Evolutionary conservation across 1,284 basidiomycete genomes (phyloP).

Genomic region (Ceratobasidium papillatum): DNA sequence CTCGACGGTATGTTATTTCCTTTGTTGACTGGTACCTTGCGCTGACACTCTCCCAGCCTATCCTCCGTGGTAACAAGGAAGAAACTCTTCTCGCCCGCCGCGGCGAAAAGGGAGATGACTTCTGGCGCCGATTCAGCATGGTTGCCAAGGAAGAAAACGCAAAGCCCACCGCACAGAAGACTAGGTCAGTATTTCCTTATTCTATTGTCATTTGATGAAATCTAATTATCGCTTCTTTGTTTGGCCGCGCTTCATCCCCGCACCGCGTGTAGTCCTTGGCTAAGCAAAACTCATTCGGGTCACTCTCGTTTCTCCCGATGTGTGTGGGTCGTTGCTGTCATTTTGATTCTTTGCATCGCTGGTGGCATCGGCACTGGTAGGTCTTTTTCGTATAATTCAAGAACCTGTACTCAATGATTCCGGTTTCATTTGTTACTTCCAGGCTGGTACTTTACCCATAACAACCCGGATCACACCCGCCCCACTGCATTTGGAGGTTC

Average conservation of each 20-base stretch:
- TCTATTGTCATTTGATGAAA: conserved; percentile 31
- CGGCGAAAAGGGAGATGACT: conserved; percentile 78
- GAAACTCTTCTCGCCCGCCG: conserved; percentile 68
- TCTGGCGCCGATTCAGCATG: conserved; percentile 85
- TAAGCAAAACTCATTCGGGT: conserved; percentile 66
- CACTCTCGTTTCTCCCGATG: conserved; percentile 64
- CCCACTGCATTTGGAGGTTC: conserved; percentile 74
- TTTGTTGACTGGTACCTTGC: background rate
- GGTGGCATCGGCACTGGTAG: conserved; percentile 64
- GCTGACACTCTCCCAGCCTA: conserved; percentile 51
- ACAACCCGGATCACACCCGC: conserved; percentile 56
- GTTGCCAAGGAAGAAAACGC: conserved; percentile 71
- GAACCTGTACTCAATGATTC: background rate
- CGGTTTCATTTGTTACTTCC: background rate
- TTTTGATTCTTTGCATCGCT: conserved; percentile 65
- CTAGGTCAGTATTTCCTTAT: conserved; percentile 57
- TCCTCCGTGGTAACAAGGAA: conserved; percentile 73
- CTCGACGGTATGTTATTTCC: conserved; percentile 19
- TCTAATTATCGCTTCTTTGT: conserved; percentile 39
- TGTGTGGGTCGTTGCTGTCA: conserved; percentile 72
- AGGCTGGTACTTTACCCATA: conserved; percentile 63
- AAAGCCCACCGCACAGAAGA: conserved; percentile 57
- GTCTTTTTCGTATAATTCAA: background rate
- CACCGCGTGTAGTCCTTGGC: conserved; percentile 63
- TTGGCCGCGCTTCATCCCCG: conserved; percentile 3